Conservation (phyloP, 768 basidiomycete species). For the Leccinum barrowsii region DNA sequence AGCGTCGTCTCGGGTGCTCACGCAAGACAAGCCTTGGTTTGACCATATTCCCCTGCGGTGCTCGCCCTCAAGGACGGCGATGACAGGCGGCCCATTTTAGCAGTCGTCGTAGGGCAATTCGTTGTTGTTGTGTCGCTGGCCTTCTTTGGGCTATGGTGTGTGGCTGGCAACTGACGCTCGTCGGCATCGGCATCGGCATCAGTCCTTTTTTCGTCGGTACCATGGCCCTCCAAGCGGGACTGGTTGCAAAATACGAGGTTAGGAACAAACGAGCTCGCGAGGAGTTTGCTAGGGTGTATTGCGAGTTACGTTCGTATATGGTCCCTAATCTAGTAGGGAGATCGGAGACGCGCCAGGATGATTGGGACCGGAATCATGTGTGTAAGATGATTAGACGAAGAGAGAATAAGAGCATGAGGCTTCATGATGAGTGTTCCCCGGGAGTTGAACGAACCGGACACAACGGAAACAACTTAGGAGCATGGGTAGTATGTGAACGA, state of each 20-base stretch:
- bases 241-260: slow-evolving; percentile 69
- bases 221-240: slow-evolving; percentile 71
- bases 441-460: too few species aligned
- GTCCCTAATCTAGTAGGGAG: background rate
- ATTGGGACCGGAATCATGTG: too few species aligned
- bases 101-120: slow-evolving; percentile 66
- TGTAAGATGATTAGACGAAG: too few species aligned
- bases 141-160: slow-evolving; percentile 83
- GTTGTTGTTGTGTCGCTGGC: slow-evolving; percentile 71
- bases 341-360: too few species aligned
- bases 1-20: too few species aligned
- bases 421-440: too few species aligned
- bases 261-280: slow-evolving; percentile 85
- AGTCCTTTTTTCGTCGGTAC: slow-evolving; percentile 77
- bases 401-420: too few species aligned
- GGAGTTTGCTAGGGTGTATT: slow-evolving; percentile 79
- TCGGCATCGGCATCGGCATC: slow-evolving; percentile 66
- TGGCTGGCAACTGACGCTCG: slow-evolving; percentile 93
- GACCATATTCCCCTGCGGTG: slow-evolving; percentile 11
- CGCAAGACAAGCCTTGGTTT: too few species aligned
- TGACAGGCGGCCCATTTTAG: slow-evolving; percentile 76
- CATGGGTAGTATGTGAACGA: too few species aligned
- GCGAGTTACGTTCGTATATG: slow-evolving; percentile 56
- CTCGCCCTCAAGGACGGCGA: slow-evolving; percentile 83
- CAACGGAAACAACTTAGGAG: too few species aligned